These are phyloP conservation scores for Nakazawaea holstii DNA, from an alignment of 805 yeast genomes.

Conservation along the genomic window DNA sequence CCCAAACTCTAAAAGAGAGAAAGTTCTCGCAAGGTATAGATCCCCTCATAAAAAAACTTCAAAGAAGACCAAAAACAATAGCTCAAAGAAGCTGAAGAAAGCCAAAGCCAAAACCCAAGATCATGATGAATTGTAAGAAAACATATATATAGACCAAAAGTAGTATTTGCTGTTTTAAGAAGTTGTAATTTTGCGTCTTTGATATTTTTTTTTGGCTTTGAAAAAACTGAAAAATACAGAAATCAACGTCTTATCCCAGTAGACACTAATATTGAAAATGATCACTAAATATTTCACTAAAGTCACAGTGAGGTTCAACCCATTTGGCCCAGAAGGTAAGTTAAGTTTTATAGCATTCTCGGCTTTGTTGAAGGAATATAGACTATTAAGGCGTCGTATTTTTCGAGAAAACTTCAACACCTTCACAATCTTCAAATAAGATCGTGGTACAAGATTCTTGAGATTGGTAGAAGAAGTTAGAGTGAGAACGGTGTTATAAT, in stretches of 20 bases:
- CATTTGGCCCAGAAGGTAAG: constrained; percentile 60
- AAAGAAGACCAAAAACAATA: constrained; percentile 16
- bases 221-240: not conserved
- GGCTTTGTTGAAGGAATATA: too few relatives aligned
- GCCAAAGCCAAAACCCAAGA: not conserved
- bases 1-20: constrained; percentile 21
- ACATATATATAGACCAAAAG: not conserved
- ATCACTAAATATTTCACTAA: constrained; percentile 85
- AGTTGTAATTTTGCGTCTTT: not conserved
- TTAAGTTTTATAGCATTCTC: constrained; percentile 11
- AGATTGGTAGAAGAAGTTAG: too few relatives aligned
- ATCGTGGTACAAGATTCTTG: too few relatives aligned
- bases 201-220: not conserved
- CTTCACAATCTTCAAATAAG: too few relatives aligned
- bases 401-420: too few relatives aligned
- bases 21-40: constrained; percentile 17
- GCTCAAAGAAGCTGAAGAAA: not conserved
- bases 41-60: constrained; percentile 12
- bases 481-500: too few relatives aligned
- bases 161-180: not conserved
- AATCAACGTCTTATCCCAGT: not conserved
- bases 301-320: constrained; percentile 74
- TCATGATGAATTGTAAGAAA: constrained; percentile 2
- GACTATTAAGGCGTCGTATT: too few relatives aligned
- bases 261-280: constrained; percentile 36